These are phyloP conservation scores for Tremella fuciformis DNA, from an alignment of 768 basidiomycete species.

Conservation along the genomic window DNA sequence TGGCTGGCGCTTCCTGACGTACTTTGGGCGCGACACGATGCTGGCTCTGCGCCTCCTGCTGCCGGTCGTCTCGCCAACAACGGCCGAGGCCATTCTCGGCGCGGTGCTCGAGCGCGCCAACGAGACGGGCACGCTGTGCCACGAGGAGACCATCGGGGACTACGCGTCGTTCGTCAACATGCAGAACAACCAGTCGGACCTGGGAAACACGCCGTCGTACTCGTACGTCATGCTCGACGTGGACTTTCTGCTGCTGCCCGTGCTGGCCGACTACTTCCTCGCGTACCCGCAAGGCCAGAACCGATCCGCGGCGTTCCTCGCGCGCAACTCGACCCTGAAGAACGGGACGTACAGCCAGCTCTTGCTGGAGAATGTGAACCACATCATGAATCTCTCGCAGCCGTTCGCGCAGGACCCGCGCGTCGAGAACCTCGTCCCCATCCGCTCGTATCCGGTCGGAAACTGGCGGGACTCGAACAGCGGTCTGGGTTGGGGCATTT, in stretches of 20 bases:
- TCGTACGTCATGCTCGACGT: conserved; percentile 55
- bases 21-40: conserved; percentile 54
- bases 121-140: conserved; percentile 55
- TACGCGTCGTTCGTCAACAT: conserved; percentile 56
- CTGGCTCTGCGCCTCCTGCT: conserved; percentile 56
- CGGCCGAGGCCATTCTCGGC: conserved; percentile 55
- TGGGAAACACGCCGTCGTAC: conserved; percentile 54
- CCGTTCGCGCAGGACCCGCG: conserved; percentile 53
- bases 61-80: conserved; percentile 54
- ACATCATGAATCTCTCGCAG: conserved; percentile 53
- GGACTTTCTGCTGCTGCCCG: conserved; percentile 55
- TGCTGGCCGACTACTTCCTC: conserved; percentile 56
- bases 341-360: conserved; percentile 55
- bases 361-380: conserved; percentile 53
- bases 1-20: conserved; percentile 57
- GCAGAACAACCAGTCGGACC: conserved; percentile 51
- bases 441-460: conserved; percentile 55
- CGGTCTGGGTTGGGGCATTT: conserved; percentile 55
- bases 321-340: conserved; percentile 53
- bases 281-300: conserved; percentile 55
- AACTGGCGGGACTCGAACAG: conserved; percentile 57
- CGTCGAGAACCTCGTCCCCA: conserved; percentile 51
- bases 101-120: conserved; percentile 56
- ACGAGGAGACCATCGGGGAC: conserved; percentile 54
- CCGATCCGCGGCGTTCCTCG: conserved; percentile 51